Evolutionary conservation across 2,329 filamentous ascomycete genomes (phyloP), one percentile per base, ranked within the genome.

Genomic region (Epichloe coenophiala): DNA sequence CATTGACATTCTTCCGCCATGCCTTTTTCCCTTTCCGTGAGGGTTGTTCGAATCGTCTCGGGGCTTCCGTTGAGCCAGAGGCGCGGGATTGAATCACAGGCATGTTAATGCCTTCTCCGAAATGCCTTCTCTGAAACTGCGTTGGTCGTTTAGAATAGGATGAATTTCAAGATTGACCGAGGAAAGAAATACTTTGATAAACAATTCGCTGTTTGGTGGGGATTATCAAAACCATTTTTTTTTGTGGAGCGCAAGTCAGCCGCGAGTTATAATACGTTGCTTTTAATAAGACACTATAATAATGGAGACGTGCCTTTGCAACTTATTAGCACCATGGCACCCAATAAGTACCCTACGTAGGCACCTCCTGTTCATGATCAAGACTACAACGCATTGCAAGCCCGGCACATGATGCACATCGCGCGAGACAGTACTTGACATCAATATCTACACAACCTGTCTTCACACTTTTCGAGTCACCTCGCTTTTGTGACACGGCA

Each of bases 21-120:
- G 93, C 91, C 72, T 95, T 97, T 71, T 97, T 97, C 60, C 94
- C 93, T 67, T 98, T 98, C 64, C 93, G 79, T 5, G 91, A 97
- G 27, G 89, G 81, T 68, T 98, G 93, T 56, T 80, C 89, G 69
- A 84, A 82, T 58, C 94, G 88, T 55, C 83, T 81, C 11, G 89
- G 90, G 17, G 87, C 84, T 37, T 75, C 69, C 12, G 70, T 68
- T 37, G 76, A 69, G 53, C 70, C 75, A 40, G 72, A 66, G 9
- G 57, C 57, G 46, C 67, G 68, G 45, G 71, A 68, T 57, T 70
- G 67, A 31, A 81, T 59, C 27, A 76, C 70, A n/a, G 77, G 75
- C 78, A 81, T 81, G 12, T 56, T 64, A 1, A 31, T 31, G 8
- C 27, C 27, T 9, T 9, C 27, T 31, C 3, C 27, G 27, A 27